These are phyloP conservation scores for Lepiota venenata DNA, from an alignment of 768 basidiomycete genomes.

Conservation along the genomic window DNA sequence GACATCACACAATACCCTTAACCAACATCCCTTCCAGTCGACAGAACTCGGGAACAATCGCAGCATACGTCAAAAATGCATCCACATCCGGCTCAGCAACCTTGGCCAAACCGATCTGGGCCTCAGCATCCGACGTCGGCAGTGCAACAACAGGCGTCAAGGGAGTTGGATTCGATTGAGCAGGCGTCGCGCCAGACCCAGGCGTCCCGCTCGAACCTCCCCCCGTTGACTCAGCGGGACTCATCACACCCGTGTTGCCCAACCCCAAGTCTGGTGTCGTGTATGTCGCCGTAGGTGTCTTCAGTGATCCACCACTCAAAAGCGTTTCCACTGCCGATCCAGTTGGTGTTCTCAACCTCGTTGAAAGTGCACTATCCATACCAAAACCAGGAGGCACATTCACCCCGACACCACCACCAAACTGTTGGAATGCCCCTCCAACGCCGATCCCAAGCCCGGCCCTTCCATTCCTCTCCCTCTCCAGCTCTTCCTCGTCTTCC, in stretches of 20 bases:
- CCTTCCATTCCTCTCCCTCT: slow-evolving; percentile 40
- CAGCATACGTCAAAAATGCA: slow-evolving; percentile 82
- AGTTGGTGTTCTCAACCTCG: slow-evolving; percentile 51
- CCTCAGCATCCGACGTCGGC: slow-evolving; percentile 67
- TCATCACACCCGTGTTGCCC: slow-evolving; percentile 23
- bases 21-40: slow-evolving; percentile 76
- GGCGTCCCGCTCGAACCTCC: slow-evolving; percentile 22
- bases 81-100: slow-evolving; percentile 83
- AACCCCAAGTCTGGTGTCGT: slow-evolving; percentile 61
- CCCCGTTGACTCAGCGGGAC: slow-evolving; percentile 14
- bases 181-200: slow-evolving; percentile 27
- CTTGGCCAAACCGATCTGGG: slow-evolving; percentile 74
- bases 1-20: slow-evolving; percentile 48
- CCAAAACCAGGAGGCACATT: slow-evolving; percentile 36
- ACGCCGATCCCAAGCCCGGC: slow-evolving; percentile 6
- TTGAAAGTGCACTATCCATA: slow-evolving; percentile 21
- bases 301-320: slow-evolving; percentile 22
- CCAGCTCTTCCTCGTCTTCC: slow-evolving; percentile 76
- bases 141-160: slow-evolving; percentile 71
- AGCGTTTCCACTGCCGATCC: slow-evolving; percentile 37
- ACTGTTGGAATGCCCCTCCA: slow-evolving; percentile 13
- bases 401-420: slow-evolving; percentile 20
- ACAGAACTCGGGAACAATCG: slow-evolving; percentile 82
- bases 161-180: slow-evolving; percentile 52
- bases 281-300: slow-evolving; percentile 42